Base-by-base conservation (phyloP, 345 rosid species). In the Pugionium cornutum region DNA sequence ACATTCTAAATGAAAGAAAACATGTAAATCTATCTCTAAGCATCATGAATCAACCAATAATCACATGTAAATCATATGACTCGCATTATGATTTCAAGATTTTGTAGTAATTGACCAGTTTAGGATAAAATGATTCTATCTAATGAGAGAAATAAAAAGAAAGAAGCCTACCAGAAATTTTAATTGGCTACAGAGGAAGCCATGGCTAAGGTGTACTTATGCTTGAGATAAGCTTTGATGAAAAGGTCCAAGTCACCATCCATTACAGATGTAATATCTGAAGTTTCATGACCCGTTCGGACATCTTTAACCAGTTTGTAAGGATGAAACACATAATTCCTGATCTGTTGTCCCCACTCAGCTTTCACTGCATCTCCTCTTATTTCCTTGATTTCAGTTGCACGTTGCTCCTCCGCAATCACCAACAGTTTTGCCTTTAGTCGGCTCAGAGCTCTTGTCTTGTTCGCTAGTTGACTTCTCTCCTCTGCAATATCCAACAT, bases 331-430 rank as follows among this genome's bases (percentile, higher is more conserved):
- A 94, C 99, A 9, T 89, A 89, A 77, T 94, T 89, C 66, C 96
- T 63, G 48, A 89, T 89, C 66, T 89, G 97, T 72, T 89, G 99
- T 34, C 99, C 99, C 99, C 99, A 94, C 55, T 89, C 97, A 4
- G 97, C 99, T 78, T 89, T 88, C 80, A 89, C 97, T 5, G 72
- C 84, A 76, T 94, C 99, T 57, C 99, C 99, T 60, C 92, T 80
- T 70, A 94, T 94, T 77, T 89, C 87, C 81, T 89, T 94, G 63
- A 89, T 88, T 58, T 89, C 97, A 0, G 92, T 80, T 30, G 96
- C 95, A 10, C 99, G 79, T 72, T 94, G 99, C 77, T 92, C 98
- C 75, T 75, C 91, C 0, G 96, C 95, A 32, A 94, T 94, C 9
- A 94, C 90, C 52, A 94, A 74, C 30, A 94, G 81, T 76, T 94